Conservation (phyloP, 2,329 filamentous ascomycete species). For the Pseudogymnoascus sp. region DNA sequence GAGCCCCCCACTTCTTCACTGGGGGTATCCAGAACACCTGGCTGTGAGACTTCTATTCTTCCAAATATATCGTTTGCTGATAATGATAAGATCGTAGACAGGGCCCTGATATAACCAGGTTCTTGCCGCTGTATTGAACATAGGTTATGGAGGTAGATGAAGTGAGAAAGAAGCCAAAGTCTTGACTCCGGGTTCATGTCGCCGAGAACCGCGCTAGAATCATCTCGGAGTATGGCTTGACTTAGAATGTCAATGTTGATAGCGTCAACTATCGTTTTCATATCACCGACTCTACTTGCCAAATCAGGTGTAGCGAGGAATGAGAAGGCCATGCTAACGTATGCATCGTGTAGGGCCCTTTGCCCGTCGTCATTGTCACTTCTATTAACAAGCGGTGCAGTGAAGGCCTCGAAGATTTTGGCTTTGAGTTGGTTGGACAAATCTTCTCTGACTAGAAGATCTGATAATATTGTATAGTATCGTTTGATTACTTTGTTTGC, state of each 20-base stretch:
- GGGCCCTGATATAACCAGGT: slow-evolving; percentile 40
- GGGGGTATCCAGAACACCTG: slow-evolving; percentile 29
- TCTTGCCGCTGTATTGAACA: slow-evolving; percentile 32
- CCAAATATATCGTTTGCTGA: slow-evolving; percentile 45
- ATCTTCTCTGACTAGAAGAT: background rate
- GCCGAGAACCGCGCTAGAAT: slow-evolving; percentile 9
- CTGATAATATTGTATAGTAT: slow-evolving; percentile 2
- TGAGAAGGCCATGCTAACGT: slow-evolving; percentile 25
- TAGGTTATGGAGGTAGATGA: slow-evolving; percentile 47
- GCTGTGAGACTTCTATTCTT: slow-evolving; percentile 39
- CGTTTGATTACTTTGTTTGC: background rate
- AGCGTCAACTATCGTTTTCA: slow-evolving; percentile 21
- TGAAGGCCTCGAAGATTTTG: background rate
- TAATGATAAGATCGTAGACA: slow-evolving; percentile 47
- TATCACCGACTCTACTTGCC: slow-evolving; percentile 16
- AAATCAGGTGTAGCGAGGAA: slow-evolving; percentile 28
- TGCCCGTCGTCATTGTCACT: background rate
- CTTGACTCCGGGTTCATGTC: slow-evolving; percentile 31
- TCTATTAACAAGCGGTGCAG: background rate
- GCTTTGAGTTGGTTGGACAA: background rate
- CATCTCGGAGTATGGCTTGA: slow-evolving; percentile 20
- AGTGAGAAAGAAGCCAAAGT: slow-evolving; percentile 60
- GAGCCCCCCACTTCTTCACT: slow-evolving; percentile 23
- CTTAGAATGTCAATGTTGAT: slow-evolving; percentile 22
- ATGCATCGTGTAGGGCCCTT: slow-evolving; percentile 12